Base-by-base conservation (phyloP, 768 basidiomycete genomes). In the Xerocomus potaroensis region DNA sequence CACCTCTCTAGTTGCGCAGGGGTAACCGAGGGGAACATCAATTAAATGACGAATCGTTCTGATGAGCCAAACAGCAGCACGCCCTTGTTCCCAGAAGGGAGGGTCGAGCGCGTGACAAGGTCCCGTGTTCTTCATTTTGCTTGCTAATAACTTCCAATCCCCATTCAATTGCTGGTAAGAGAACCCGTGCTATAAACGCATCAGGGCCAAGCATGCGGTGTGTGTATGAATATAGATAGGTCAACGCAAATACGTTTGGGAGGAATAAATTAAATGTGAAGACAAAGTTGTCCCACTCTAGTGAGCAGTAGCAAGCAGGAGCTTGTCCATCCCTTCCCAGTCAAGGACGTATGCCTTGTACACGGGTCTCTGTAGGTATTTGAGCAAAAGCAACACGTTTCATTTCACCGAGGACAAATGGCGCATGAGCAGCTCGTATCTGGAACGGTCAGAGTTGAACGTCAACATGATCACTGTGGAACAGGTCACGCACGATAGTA, bases 401-500 rank as follows among this genome's bases (percentile, higher is more conserved):
- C 41, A 63, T 45, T 48, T 45, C 31, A 40, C 27, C 38, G 54
- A 53, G 29, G 63, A 56, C 35, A 66, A n/a, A 47, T 64, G 66
- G 16, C 64, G 64, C 64, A 66, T 66, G 22, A 66, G 55, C 8
- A 66, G 42, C 46, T 66, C 64, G 37, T 66, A 66, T 51, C 64
- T 66, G 21, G 22, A 43, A 11, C 29, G 35, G 43, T 47, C 14
- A 10, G 26, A 30, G 21, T 35, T 19, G 42, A n/a, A 18, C 32
- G 21, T 53, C 41, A 59, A 15, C n/a, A 41, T 14, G 7, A 42
- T 33, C 41, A 19, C 14, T 11, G 7, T 3, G 41, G 23, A 48
- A 21, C 45, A 37, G 48, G 43, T 34, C 3, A 62, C 59, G 54
- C 46, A 66, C 64, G 64, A 51, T 63, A 98, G 68, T 79, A 99